Percentiles rank a stretch among this genome's conserved stretches.
These are phyloP conservation scores for Prunella vulgaris DNA, from an alignment of 257 asterid genomes.

Conservation along the genomic window DNA sequence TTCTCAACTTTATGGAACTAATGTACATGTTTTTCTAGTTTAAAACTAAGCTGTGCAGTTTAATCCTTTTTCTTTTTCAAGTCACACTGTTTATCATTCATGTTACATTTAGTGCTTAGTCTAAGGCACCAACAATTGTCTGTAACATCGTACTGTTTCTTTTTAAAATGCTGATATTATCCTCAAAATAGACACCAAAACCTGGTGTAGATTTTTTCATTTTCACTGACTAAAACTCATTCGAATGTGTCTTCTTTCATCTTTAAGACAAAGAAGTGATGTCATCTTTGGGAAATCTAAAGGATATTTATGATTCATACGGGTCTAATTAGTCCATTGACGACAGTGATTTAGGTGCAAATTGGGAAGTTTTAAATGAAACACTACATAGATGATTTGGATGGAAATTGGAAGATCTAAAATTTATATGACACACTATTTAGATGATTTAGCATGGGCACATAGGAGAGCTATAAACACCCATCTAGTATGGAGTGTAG, in stretches of 20 bases:
- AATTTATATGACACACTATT: neutral
- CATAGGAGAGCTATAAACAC: neutral
- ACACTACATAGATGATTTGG: neutral
- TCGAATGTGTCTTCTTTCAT: too few species aligned
- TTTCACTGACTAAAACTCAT: too few species aligned
- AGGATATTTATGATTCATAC: neutral
- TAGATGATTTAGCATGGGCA: neutral
- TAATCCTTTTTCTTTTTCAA: neutral
- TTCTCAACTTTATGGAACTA: conserved; percentile 6
- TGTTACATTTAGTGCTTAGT: too few species aligned
- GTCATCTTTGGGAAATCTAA: neutral
- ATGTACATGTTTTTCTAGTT: neutral
- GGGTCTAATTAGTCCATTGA: neutral
- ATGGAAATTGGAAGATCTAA: neutral
- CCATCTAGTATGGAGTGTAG: neutral
- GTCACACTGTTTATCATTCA: neutral
- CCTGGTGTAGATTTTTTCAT: too few species aligned
- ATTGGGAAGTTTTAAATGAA: neutral
- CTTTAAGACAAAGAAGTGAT: neutral
- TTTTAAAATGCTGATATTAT: neutral
- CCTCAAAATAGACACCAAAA: too few species aligned
- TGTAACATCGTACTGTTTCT: neutral
- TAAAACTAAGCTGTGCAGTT: neutral
- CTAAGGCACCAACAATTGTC: neutral
- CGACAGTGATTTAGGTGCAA: neutral